Evolutionary conservation across 2,329 filamentous ascomycete species (phyloP), one percentile per base, ranked within the genome.

Genomic region (Zymoseptoria ardabiliae): DNA sequence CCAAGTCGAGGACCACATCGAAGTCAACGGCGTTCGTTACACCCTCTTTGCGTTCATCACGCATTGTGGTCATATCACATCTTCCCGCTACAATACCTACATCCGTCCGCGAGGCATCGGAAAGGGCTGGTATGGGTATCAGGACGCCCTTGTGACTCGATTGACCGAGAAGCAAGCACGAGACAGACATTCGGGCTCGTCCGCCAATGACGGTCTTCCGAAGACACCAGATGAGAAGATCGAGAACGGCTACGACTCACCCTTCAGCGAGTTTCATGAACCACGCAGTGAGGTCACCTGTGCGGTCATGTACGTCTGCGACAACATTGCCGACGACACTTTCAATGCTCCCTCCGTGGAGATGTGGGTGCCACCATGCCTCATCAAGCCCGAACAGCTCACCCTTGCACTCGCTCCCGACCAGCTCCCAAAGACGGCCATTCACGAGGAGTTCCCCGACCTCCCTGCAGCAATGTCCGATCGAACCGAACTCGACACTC

Each of bases 11-110:
- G 82, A 86, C 57, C 71, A 77, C 10, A 68, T 86, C 23, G 76
- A 76, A 50, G 70, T 85, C n/a, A 67, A 75, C 23, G 74, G 69
- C 8, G 74, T 73, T 11, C 69, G 74, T 10, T 87, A 85, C 66
- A 79, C 78, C 1, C 76, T 87, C 0, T 86, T 83, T 63, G 82
- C 82, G 2, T 82, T 85, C 62, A 73, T 85, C 30, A 81, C 84
- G 2, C 84, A 87, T 66, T 80, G 79, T 61, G 83, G 82, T 23
- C 78, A 78, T 50, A 78, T 85, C 17, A 80, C 80, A 20, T 85
- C 82, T 4, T 79, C 79, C 53, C 77, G 81, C 45, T 86, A 85
- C 72, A 82, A 83, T 64, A 79, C 81, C n/a, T 79, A 85, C 35
- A 70, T 87, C 53, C 78, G 84, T 28, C 84, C 84, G 0, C 76